Percentiles rank a stretch among this genome's conserved stretches.
phyloP scores from a whole-genome alignment of 352 stramenopile genomes.

The Globisporangium okanoganense region DNA sequence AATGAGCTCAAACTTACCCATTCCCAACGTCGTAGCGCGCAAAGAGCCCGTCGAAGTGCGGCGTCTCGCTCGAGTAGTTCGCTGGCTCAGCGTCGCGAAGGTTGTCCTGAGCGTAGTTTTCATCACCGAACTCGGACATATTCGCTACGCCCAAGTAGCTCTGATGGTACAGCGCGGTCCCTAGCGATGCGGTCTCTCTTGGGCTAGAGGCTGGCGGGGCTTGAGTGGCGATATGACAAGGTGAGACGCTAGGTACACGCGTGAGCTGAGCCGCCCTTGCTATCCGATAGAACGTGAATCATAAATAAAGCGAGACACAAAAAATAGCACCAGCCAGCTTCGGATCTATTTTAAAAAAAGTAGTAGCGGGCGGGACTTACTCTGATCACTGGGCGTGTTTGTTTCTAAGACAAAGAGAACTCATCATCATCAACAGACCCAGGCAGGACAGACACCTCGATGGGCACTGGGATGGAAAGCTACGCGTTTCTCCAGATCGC shows the following conservation, averaged over 20 bases:
- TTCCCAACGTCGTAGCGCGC: conserved; percentile 40
- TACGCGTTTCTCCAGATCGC: conserved; percentile 69
- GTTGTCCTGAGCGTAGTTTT: conserved; percentile 13
- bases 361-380: not conserved
- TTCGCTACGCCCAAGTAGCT: not conserved
- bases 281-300: not conserved
- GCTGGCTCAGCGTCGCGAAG: conserved; percentile 20
- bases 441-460: not conserved
- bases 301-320: not conserved
- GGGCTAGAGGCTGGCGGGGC: not conserved
- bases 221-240: not conserved
- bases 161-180: too few relatives aligned
- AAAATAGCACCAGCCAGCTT: conserved; percentile 6
- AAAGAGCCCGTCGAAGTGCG: conserved; percentile 65
- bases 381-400: not conserved
- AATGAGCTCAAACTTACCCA: conserved; percentile 16
- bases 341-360: conserved; percentile 2
- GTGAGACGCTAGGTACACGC: not conserved
- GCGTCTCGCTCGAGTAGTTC: conserved; percentile 43
- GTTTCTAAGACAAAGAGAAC: conserved; percentile 3
- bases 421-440: conserved; percentile 3
- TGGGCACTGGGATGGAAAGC: not conserved
- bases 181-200: not conserved
- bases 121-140: conserved; percentile 28
- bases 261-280: not conserved